Evolutionary conservation across 169 alveolate species (phyloP).

Genomic region (Eimeria brunetti): DNA sequence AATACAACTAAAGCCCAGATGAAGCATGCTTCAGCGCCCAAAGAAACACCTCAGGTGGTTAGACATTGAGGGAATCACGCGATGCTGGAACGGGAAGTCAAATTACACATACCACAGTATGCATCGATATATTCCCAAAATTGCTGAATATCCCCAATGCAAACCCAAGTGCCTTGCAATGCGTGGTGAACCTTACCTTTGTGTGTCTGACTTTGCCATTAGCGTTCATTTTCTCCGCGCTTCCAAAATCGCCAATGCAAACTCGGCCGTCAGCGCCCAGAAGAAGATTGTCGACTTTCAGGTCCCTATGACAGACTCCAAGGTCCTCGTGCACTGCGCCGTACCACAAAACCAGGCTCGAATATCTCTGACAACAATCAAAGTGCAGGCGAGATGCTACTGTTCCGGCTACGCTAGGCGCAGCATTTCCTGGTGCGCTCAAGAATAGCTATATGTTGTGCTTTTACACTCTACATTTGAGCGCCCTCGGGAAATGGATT

Average conservation of each 20-base stretch:
- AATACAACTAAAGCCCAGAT: background rate
- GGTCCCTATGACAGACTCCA: slow-evolving; percentile 77
- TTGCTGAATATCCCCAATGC: background rate
- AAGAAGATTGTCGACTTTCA: slow-evolving; percentile 80
- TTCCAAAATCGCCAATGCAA: slow-evolving; percentile 76
- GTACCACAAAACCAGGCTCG: background rate
- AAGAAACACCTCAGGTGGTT: background rate
- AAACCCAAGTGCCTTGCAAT: background rate
- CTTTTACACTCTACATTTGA: background rate
- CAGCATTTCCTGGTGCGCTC: background rate
- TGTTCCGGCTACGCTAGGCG: background rate
- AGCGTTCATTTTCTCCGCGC: slow-evolving; percentile 77
- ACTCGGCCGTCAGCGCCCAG: slow-evolving; percentile 79
- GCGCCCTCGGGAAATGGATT: background rate
- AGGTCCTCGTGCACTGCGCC: slow-evolving; percentile 80
- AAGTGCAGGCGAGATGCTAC: background rate
- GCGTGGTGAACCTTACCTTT: slow-evolving; percentile 53
- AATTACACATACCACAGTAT: slow-evolving; percentile 4
- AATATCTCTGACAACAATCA: background rate
- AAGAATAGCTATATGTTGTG: background rate
- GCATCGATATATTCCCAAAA: background rate
- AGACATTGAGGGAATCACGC: background rate
- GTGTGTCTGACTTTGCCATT: slow-evolving; percentile 77
- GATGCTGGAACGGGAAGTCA: background rate
- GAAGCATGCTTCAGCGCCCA: background rate